Evolutionary conservation across 306 rosid species (phyloP), one percentile per base, ranked within the genome.

Genomic region (Spatholobus suberectus): DNA sequence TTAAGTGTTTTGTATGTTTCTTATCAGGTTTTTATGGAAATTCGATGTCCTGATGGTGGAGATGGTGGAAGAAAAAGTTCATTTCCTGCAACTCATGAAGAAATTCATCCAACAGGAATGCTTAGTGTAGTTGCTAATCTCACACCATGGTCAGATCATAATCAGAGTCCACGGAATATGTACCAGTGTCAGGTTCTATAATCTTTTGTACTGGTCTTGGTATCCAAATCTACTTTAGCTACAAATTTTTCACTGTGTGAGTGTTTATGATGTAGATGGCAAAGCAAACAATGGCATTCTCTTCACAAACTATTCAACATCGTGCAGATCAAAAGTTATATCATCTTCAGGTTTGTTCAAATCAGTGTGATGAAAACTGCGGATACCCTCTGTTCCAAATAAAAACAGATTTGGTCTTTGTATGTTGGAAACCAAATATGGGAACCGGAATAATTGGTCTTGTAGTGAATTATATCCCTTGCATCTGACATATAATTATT

Each of bases 121-220:
- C 94, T 96, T 18, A 96, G 98, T 84, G 96, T 96, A 46, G 98
- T 94, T 67, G 99, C 96, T 49, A 96, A 88, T 84, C 99, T 92
- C 76, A 96, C 97, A 24, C 99, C 99, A 29, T 96, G 99, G 99
- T 92, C 98, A 41, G 98, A 96, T 75, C 98, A 96, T 86, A 96
- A 96, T 90, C 99, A 96, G 85, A 96, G 99, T 87, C 99, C 99
- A 35, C 93, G 98, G 8, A 96, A 96, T 85, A 93, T 96, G 99
- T 93, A 96, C 85, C 99, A 93, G 91, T 96, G 99, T 84, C 98
- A 96, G 98, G 99, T 96, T 70, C 47, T 51, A 44, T 82, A 35
- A 44, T 63, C 43, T 69, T 69, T 72, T 46, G 11, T 15, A 5
- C 61, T 66, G 40, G 29, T 38, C 35, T 74, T 79, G 47, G 65